Percentiles rank a stretch among this genome's conserved stretches.
These are phyloP conservation scores for Chaetomium globosum DNA, from an alignment of 2,329 filamentous ascomycete species.

Conservation along the genomic window DNA sequence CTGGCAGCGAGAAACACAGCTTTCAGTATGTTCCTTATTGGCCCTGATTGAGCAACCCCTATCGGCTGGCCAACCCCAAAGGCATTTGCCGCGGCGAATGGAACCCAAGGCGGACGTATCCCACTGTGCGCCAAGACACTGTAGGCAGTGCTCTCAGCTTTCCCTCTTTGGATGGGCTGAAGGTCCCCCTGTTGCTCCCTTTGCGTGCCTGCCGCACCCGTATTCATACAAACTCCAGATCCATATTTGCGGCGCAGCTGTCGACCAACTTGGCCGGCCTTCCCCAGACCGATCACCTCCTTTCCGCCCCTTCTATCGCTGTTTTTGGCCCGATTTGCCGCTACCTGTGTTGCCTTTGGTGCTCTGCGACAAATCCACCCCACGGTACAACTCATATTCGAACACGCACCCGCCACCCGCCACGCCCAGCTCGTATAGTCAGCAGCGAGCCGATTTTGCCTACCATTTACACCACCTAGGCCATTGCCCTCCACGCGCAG, in stretches of 20 bases:
- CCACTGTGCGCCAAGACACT: slow-evolving; percentile 19
- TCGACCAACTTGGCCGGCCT: slow-evolving; percentile 11
- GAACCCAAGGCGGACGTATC: background rate
- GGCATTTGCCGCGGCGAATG: background rate
- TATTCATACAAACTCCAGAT: background rate
- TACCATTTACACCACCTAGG: background rate
- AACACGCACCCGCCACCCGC: background rate
- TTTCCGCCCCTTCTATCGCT: background rate
- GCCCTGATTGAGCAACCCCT: no score
- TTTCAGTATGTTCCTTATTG: no score
- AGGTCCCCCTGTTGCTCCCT: slow-evolving; percentile 9
- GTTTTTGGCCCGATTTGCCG: background rate
- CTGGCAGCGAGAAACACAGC: no score
- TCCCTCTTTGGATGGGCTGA: slow-evolving; percentile 28
- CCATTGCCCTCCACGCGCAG: slow-evolving; percentile 23
- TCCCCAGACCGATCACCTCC: slow-evolving; percentile 7
- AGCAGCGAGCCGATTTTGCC: background rate
- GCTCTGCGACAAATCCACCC: slow-evolving; percentile 1
- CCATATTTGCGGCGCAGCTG: slow-evolving; percentile 23
- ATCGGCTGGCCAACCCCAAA: no score
- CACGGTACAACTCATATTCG: background rate
- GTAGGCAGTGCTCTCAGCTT: slow-evolving; percentile 26
- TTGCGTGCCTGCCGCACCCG: background rate
- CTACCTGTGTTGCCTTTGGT: background rate
- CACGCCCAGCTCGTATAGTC: background rate